Conservation (phyloP, 306 rosid genomes). For the Hippophae rhamnoides region DNA sequence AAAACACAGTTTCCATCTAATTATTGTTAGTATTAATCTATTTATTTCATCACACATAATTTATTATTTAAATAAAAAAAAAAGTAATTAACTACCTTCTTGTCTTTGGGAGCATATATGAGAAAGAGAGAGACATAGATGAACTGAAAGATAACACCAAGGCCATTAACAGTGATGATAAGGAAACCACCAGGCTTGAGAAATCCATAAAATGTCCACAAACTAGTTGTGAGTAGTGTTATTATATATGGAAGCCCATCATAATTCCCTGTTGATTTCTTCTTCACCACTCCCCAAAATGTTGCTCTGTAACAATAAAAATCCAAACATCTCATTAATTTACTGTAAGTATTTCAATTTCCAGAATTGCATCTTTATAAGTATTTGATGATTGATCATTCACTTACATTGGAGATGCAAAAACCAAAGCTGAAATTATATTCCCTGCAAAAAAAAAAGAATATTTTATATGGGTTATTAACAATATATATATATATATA, state of each 20-base stretch:
- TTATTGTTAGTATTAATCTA: not conserved
- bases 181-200: slow-evolving; percentile 36
- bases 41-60: too few relatives aligned
- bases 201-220: slow-evolving; percentile 51
- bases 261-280: slow-evolving; percentile 41
- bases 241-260: slow-evolving; percentile 36
- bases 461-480: not conserved
- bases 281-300: slow-evolving; percentile 38
- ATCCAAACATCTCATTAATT: too few relatives aligned
- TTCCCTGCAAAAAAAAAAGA: slow-evolving; percentile 28
- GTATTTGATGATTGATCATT: not conserved
- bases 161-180: slow-evolving; percentile 37
- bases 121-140: slow-evolving; percentile 34
- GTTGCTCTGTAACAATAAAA: slow-evolving; percentile 23
- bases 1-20: not conserved
- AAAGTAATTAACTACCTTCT: slow-evolving; percentile 20
- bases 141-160: slow-evolving; percentile 32
- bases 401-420: slow-evolving; percentile 47
- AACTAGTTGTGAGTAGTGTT: slow-evolving; percentile 35
- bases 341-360: too few relatives aligned
- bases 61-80: not conserved
- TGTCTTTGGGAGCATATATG: slow-evolving; percentile 36
- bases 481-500: not conserved
- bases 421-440: slow-evolving; percentile 38
- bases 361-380: too few relatives aligned